Evolutionary conservation across 2,329 filamentous ascomycete genomes (phyloP).

Genomic region (Fusarium luffae): DNA sequence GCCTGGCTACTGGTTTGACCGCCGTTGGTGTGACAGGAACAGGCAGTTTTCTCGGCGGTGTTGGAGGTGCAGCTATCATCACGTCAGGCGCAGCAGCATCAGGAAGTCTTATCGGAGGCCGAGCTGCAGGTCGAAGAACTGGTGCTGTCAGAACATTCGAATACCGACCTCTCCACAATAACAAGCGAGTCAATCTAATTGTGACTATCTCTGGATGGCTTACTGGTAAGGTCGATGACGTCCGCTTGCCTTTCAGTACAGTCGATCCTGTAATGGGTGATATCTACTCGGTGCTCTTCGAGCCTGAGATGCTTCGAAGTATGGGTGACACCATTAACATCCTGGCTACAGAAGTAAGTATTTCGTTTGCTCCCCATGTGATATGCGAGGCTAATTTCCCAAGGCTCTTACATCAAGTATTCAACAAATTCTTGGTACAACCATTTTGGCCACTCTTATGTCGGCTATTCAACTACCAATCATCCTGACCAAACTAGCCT

Average conservation of each 20-base stretch:
- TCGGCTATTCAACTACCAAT: conserved; percentile 92
- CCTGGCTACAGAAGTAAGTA: conserved; percentile 88
- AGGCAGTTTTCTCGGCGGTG: conserved; percentile 86
- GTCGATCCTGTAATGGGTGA: conserved; percentile 98
- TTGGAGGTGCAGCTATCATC: conserved; percentile 92
- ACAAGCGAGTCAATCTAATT: conserved; percentile 95
- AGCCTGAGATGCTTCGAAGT: conserved; percentile 96
- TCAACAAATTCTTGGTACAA: conserved; percentile 93
- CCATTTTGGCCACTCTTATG: conserved; percentile 90
- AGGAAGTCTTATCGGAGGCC: conserved; percentile 85
- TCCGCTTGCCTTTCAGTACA: conserved; percentile 93
- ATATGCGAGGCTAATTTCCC: conserved; percentile 1
- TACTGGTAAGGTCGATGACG: conserved; percentile 97
- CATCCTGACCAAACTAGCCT: conserved; percentile 90
- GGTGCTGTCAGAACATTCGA: conserved; percentile 96
- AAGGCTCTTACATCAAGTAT: conserved; percentile 94
- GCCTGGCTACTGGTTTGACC: conserved; percentile 92
- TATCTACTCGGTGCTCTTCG: conserved; percentile 96
- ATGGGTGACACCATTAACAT: conserved; percentile 99
- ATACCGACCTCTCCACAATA: conserved; percentile 96
- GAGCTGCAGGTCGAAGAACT: conserved; percentile 86
- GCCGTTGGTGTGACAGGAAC: conserved; percentile 94
- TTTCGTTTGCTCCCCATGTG: not conserved
- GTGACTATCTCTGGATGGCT: conserved; percentile 98
- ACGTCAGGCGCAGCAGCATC: conserved; percentile 89